Evolutionary conservation across 768 basidiomycete species (phyloP).

Genomic region (Trametes punicea): DNA sequence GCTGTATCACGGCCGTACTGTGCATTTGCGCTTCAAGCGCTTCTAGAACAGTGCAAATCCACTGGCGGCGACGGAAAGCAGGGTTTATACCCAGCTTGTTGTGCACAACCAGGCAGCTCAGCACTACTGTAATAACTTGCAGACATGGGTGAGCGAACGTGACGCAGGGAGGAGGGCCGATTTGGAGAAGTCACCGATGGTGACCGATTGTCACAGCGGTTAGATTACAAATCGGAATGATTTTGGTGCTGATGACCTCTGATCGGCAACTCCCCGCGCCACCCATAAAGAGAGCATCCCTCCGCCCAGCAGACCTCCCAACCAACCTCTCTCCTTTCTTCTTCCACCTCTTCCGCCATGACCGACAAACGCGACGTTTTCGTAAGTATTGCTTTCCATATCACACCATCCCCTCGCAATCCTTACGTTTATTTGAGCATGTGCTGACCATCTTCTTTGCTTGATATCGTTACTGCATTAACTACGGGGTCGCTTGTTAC

Average conservation of each 20-base stretch:
- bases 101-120: neutral
- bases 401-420: neutral
- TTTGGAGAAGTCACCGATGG: conserved; percentile 19
- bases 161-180: neutral
- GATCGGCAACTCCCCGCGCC: conserved; percentile 25
- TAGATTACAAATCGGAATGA: conserved; percentile 22
- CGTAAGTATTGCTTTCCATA: conserved; percentile 29
- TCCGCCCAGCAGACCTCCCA: conserved; percentile 1
- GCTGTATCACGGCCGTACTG: too few relatives aligned
- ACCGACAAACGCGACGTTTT: conserved; percentile 39
- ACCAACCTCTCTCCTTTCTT: conserved; percentile 18
- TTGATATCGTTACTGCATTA: neutral
- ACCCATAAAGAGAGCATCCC: conserved; percentile 18
- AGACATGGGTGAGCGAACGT: neutral
- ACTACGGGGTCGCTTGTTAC: neutral
- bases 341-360: conserved; percentile 17
- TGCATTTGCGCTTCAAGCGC: too few relatives aligned
- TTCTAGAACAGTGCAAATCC: too few relatives aligned
- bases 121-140: too few relatives aligned
- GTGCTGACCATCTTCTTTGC: neutral
- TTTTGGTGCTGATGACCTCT: conserved; percentile 23
- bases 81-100: too few relatives aligned
- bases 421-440: neutral
- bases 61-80: too few relatives aligned
- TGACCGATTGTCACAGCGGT: conserved; percentile 27